phyloP scores from a whole-genome alignment of 148 eudicot genomes.

The Persicaria tinctoria region DNA sequence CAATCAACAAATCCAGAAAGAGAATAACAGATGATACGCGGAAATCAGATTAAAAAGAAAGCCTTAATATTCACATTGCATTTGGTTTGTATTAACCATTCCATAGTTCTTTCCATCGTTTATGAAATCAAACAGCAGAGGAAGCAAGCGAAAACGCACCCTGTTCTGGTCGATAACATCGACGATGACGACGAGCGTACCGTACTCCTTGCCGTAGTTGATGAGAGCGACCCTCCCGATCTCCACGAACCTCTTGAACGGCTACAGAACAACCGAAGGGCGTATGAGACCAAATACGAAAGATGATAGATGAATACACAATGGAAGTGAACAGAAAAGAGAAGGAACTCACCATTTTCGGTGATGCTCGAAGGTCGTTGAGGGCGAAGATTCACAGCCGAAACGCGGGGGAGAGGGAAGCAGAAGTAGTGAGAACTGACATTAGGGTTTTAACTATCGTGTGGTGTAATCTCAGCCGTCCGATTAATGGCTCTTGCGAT shows the following conservation, averaged over 20 bases:
- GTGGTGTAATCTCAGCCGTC: background rate
- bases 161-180: constrained; percentile 46
- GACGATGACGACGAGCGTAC: constrained; percentile 43
- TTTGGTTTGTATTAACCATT: background rate
- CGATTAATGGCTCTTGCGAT: background rate
- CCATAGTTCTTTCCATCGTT: background rate
- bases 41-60: background rate
- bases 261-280: constrained; percentile 21
- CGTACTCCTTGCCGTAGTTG: constrained; percentile 44
- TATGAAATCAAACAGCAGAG: background rate
- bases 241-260: constrained; percentile 55
- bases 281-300: background rate
- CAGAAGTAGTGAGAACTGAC: background rate
- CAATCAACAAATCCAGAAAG: background rate
- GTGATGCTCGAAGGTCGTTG: background rate
- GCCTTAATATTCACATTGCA: background rate
- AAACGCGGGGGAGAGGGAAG: background rate
- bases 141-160: constrained; percentile 18
- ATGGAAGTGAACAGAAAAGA: background rate
- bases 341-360: constrained; percentile 8
- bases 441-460: constrained; percentile 8
- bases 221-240: constrained; percentile 41
- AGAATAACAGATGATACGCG: background rate
- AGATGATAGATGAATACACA: background rate
- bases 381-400: constrained; percentile 2